Base-by-base conservation (phyloP, 768 basidiomycete genomes). In the Rhizopogon roseolus region DNA sequence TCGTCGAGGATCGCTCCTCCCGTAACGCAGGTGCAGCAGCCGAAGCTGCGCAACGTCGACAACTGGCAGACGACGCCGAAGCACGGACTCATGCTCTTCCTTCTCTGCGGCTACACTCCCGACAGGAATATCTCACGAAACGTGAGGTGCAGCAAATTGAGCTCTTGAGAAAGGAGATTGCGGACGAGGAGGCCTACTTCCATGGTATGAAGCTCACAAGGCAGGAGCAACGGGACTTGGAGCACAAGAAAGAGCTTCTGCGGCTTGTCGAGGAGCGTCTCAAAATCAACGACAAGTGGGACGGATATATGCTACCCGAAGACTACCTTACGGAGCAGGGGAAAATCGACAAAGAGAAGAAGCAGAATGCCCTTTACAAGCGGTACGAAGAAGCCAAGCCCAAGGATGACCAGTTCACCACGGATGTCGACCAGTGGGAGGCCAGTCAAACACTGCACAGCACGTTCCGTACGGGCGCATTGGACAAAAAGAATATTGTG, bases 261-360 rank as follows among this genome's bases (percentile, higher is more conserved):
- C 80, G 82, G 52, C 80, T 98, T 42, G 96, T 96, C 52, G 96
- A 99, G 71, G 95, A 95, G 66, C 84, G 96, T 28, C 76, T 96
- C 57, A 88, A 86, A 64, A 97, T 99, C 53, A 90, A 93, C 68
- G 97, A 99, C 74, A 93, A 90, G 57, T 92, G 80, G 72, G 97
- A 99, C 57, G 96, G 96, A 7, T 99, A 99, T 66, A 86, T 88
- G 72, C 81, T 98, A 41, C 97, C 97, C 0, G 97, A 98, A 60
- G 97, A 98, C 69, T 99, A 99, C 67, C 81, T 98, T 62, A 99
- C 97, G 0, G 96, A 96, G 63, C 94, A 98, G 67, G 97, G 97
- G 28, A 97, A 95, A 73, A 93, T 99, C 56, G 95, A 98, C 79
- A 88, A 85, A 73, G 94, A 97, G 77, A 93, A 91, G 73, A 94